Conservation (phyloP, 805 yeast genomes). For the Ogataea pignaliae region DNA sequence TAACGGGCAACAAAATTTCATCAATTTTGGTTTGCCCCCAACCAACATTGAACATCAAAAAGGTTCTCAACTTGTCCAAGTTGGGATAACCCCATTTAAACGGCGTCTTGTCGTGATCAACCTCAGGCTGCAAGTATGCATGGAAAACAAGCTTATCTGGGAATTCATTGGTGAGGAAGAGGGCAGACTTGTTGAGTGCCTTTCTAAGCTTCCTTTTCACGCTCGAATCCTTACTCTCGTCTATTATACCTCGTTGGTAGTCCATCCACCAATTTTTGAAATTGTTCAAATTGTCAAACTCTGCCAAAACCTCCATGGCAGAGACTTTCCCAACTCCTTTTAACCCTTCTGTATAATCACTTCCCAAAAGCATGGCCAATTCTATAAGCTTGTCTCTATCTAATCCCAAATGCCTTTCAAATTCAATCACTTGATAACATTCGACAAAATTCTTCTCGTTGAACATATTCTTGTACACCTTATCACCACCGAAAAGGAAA, state of each 20-base stretch:
- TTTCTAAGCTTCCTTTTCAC: constrained; percentile 56
- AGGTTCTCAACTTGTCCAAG: constrained; percentile 70
- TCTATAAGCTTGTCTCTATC: constrained; percentile 63
- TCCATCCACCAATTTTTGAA: constrained; percentile 56
- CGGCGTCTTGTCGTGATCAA: constrained; percentile 71
- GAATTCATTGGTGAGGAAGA: constrained; percentile 54
- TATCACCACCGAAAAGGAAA: constrained; percentile 84
- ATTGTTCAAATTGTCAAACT: constrained; percentile 48
- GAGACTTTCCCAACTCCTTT: constrained; percentile 93
- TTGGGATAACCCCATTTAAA: constrained; percentile 92
- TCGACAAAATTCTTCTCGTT: constrained; percentile 91
- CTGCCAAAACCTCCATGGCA: constrained; percentile 86
- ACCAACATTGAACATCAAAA: constrained; percentile 63
- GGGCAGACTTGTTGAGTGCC: constrained; percentile 48
- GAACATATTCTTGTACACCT: constrained; percentile 87
- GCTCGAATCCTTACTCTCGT: constrained; percentile 37
- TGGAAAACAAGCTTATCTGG: constrained; percentile 67
- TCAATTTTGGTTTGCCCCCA: constrained; percentile 79
- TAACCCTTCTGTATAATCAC: constrained; percentile 92
- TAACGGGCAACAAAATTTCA: constrained; percentile 80
- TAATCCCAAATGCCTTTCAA: constrained; percentile 63
- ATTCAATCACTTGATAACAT: constrained; percentile 58
- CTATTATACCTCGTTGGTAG: constrained; percentile 37
- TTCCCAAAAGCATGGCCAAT: constrained; percentile 80
- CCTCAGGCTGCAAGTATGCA: constrained; percentile 79